Conservation (phyloP, 345 rosid genomes). For the Salix koriyanagi region DNA sequence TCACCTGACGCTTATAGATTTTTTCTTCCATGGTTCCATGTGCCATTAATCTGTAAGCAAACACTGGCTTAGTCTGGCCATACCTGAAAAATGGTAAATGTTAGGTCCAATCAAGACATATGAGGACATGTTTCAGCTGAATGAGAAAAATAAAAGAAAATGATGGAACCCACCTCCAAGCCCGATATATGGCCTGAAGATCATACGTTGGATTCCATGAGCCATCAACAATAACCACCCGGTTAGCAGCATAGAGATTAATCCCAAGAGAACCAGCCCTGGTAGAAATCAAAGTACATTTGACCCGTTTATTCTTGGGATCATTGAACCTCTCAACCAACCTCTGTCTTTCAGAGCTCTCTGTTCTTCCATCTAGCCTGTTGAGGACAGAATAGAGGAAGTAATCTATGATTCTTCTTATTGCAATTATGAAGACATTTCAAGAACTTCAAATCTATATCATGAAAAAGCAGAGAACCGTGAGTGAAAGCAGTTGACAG, state of each 20-base stretch:
- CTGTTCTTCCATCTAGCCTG: conserved; percentile 97
- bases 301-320: conserved; percentile 74
- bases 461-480: neutral
- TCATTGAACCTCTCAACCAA: conserved; percentile 93
- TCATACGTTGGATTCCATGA: conserved; percentile 99
- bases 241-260: conserved; percentile 97
- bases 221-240: conserved; percentile 95
- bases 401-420: neutral
- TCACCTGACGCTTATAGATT: conserved; percentile 97
- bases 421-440: neutral
- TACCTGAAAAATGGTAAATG: conserved; percentile 46
- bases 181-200: conserved; percentile 97
- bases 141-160: neutral
- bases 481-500: neutral
- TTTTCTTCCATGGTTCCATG: conserved; percentile 99
- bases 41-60: conserved; percentile 94
- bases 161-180: conserved; percentile 75
- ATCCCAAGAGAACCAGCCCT: conserved; percentile 99
- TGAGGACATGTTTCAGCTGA: neutral
- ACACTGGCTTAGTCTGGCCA: conserved; percentile 97
- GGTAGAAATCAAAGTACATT: conserved; percentile 91
- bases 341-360: conserved; percentile 94
- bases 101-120: conserved; percentile 4
- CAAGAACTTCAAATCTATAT: neutral
- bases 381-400: conserved; percentile 13